These are phyloP conservation scores for Angophora floribunda DNA, from an alignment of 345 rosid genomes.

Conservation along the genomic window DNA sequence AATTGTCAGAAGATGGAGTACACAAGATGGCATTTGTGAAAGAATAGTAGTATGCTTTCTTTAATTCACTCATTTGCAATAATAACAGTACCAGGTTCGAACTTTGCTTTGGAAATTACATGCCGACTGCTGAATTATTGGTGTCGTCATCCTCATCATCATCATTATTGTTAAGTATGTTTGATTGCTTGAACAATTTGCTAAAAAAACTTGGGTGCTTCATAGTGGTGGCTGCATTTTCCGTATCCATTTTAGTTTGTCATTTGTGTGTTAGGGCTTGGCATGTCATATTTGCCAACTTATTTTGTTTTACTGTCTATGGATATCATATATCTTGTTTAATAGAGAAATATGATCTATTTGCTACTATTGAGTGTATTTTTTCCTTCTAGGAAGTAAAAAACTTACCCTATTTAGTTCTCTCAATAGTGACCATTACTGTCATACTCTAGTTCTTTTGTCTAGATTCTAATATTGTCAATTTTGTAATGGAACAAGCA, in stretches of 20 bases:
- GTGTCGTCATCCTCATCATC: accelerated
- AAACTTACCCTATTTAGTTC: neutral
- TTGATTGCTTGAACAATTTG: neutral
- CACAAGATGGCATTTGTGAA: neutral
- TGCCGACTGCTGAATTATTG: accelerated
- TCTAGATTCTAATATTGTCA: neutral
- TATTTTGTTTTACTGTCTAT: neutral
- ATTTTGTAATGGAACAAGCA: neutral
- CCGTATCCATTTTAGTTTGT: neutral
- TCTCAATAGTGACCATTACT: neutral
- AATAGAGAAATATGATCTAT: neutral
- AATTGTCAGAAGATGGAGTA: too few species aligned
- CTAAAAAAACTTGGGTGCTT: neutral
- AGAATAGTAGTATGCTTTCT: too few species aligned
- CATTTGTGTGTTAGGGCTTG: neutral
- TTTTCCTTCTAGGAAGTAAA: neutral
- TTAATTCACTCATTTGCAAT: neutral
- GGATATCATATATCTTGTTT: neutral
- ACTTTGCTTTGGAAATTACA: neutral
- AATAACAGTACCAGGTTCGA: neutral
- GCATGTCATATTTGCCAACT: neutral
- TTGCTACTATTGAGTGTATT: neutral
- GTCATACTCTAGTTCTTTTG: neutral
- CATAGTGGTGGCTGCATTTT: neutral
- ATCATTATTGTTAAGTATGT: neutral